Conservation (phyloP, 331 rosid species). For the Rhamnella rubrinervis region DNA sequence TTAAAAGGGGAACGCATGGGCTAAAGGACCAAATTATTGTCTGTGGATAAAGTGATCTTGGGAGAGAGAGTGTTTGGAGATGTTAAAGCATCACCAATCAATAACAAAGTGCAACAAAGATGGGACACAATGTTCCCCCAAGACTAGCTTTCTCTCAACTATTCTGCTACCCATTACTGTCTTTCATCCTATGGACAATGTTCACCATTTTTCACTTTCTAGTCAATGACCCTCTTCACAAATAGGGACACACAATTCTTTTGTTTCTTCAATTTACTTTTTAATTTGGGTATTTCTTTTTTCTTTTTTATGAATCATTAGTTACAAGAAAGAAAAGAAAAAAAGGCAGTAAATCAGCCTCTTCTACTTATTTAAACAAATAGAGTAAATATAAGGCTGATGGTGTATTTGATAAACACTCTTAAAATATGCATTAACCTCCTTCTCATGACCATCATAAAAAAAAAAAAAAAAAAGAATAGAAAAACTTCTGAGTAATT, state of each 20-base stretch:
- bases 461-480: no score
- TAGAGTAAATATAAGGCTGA: no score
- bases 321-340: no score
- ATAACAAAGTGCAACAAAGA: slow-evolving; percentile 30
- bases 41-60: slow-evolving; percentile 31
- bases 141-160: slow-evolving; percentile 31
- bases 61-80: slow-evolving; percentile 47
- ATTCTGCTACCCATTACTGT: slow-evolving; percentile 44
- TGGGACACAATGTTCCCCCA: slow-evolving; percentile 53
- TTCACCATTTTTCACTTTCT: slow-evolving; percentile 42
- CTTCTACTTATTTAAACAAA: no score
- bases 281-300: no score
- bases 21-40: slow-evolving; percentile 43
- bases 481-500: neutral
- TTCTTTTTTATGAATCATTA: no score
- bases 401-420: no score
- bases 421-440: no score
- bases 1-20: slow-evolving; percentile 42
- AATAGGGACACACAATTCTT: neutral
- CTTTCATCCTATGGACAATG: slow-evolving; percentile 44
- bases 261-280: neutral
- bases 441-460: no score
- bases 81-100: slow-evolving; percentile 53
- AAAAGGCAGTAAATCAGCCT: no score
- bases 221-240: slow-evolving; percentile 41